phyloP scores from a whole-genome alignment of 768 basidiomycete species.

The Amanita fuliginea region DNA sequence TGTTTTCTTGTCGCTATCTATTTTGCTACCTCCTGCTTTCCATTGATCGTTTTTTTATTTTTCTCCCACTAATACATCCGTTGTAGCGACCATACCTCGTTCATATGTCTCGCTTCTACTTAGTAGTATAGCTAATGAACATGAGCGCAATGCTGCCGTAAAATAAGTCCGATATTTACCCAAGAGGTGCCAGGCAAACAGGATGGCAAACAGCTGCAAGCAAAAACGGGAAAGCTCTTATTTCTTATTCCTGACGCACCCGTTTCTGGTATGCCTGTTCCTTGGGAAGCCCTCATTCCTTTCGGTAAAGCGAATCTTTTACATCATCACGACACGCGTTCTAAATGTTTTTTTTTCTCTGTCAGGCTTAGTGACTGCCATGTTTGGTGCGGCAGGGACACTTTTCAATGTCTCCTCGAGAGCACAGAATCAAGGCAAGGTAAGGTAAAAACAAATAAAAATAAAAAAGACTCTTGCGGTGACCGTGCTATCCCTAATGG shows the following conservation, averaged over 20 bases:
- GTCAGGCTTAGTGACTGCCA: conserved; percentile 52
- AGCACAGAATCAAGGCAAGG: conserved; percentile 88
- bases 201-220: too few relatives aligned
- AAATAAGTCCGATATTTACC: background rate
- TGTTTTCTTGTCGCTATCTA: conserved; percentile 3
- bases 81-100: background rate
- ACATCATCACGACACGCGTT: background rate
- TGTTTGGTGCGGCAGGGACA: conserved; percentile 90
- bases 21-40: background rate
- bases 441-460: too few relatives aligned
- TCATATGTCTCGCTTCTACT: background rate
- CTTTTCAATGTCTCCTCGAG: conserved; percentile 69
- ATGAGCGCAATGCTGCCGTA: background rate
- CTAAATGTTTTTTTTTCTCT: conserved; percentile 14
- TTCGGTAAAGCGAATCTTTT: conserved; percentile 47
- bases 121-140: too few relatives aligned
- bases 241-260: background rate
- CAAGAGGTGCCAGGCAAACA: background rate
- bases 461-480: background rate
- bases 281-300: conserved; percentile 95
- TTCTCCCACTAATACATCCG: background rate
- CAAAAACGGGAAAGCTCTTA: too few relatives aligned
- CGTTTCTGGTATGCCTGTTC: conserved; percentile 77
- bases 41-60: background rate
- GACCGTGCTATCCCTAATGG: background rate